Evolutionary conservation across 768 basidiomycete species (phyloP).

Genomic region (Mycena rosella): DNA sequence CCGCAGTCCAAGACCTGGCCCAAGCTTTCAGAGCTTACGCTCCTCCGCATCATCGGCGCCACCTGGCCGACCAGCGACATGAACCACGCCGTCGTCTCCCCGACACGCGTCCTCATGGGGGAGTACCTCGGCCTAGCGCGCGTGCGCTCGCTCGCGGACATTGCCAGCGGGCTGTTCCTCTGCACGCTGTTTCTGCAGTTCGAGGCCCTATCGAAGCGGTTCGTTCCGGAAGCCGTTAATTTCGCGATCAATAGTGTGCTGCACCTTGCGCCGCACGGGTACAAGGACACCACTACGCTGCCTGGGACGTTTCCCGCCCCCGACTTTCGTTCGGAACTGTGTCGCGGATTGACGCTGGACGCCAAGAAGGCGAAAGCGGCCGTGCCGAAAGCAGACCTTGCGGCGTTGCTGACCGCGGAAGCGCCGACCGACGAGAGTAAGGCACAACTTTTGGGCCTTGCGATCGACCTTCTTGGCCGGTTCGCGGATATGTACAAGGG

Average conservation of each 20-base stretch:
- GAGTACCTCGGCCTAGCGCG: slow-evolving; percentile 91
- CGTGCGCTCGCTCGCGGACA: slow-evolving; percentile 78
- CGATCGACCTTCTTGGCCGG: slow-evolving; percentile 72
- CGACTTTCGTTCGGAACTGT: slow-evolving; percentile 70
- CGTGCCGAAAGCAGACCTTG: slow-evolving; percentile 62
- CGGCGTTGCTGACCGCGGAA: slow-evolving; percentile 52
- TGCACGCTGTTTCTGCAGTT: slow-evolving; percentile 89
- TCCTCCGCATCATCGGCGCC: slow-evolving; percentile 84
- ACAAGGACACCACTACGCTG: slow-evolving; percentile 57
- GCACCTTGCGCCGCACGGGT: slow-evolving; percentile 77
- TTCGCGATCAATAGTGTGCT: slow-evolving; percentile 81
- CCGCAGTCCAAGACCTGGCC: slow-evolving; percentile 88
- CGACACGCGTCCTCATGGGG: slow-evolving; percentile 89
- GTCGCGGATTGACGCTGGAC: slow-evolving; percentile 54
- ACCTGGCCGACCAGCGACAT: slow-evolving; percentile 97
- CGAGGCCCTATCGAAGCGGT: slow-evolving; percentile 85
- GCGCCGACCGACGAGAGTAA: slow-evolving; percentile 73
- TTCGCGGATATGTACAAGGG: slow-evolving; percentile 85
- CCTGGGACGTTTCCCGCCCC: slow-evolving; percentile 82
- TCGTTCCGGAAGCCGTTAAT: slow-evolving; percentile 91
- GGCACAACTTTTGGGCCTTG: slow-evolving; percentile 73
- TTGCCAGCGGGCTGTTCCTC: slow-evolving; percentile 90
- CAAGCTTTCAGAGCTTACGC: slow-evolving; percentile 80
- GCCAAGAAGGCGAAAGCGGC: slow-evolving; percentile 50
- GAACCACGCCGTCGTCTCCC: slow-evolving; percentile 89